Base-by-base conservation (phyloP, 169 alveolate species). In the Eimeria zaria region DNA sequence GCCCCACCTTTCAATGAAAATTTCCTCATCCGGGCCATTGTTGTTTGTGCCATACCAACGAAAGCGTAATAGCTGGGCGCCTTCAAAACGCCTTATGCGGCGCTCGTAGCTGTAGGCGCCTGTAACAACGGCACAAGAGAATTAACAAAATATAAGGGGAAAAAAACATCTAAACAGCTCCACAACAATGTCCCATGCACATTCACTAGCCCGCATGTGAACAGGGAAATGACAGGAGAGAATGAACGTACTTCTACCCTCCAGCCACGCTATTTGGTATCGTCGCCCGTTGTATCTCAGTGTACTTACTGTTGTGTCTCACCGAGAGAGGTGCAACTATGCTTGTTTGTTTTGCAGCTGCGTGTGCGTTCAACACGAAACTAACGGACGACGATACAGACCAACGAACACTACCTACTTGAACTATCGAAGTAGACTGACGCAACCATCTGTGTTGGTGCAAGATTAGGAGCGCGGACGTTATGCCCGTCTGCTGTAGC, bases 11-110 rank as follows among this genome's bases (percentile, higher is more conserved):
- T 93, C 96, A 71, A 93, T 73, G 80, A 93, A 93, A 18, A 98
- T 97, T n/a, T 93, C 96, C 53, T 95, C 96, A 39, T 98, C 97
- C 16, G 97, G 97, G 62, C 96, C 90, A 39, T 97, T 97, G 73
- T 97, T 96, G 87, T 98, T 98, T 44, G 96, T 95, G 48, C 98
- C 98, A 80, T 98, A 98, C 98, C 98, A 98, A 20, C 98, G 95
- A 69, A 98, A 96, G 60, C 98, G 96, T 74, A 98, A 91, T 71
- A 98, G 97, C 33, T 97, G 97, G 14, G 98, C 98, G 48, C 97
- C 97, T 51, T 98, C 98, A 92, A 96, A 94, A 39, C 98, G 97
- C 24, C 97, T 78, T 71, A 98, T 98, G 84, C 98, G 71, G 48
- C 97, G 97, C 74, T 95, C 62, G 89, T 91, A 98, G 89, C 98